Evolutionary conservation across 495 filamentous ascomycete species (phyloP).

Genomic region (Cairneyella variabilis): DNA sequence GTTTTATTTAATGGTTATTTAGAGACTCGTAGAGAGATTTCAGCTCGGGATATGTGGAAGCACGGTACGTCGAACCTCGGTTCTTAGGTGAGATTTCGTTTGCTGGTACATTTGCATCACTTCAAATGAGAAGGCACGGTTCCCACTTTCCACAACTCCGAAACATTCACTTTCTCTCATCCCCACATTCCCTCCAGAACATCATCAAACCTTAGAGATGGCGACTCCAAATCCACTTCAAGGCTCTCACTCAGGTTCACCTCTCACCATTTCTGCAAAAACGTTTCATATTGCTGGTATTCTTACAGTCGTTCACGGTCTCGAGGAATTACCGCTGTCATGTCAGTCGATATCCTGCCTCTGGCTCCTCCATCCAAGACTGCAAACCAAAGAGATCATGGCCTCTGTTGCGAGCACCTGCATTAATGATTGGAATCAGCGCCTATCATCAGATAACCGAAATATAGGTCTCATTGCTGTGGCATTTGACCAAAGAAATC

Average conservation of each 20-base stretch:
- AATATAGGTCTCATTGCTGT: constrained; percentile 65
- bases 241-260: constrained; percentile 4
- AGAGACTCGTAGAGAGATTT: too few species aligned
- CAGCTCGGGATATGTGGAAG: too few species aligned
- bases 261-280: constrained; percentile 51
- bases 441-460: constrained; percentile 21
- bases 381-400: constrained; percentile 69
- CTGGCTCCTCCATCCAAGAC: constrained; percentile 83
- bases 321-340: constrained; percentile 60
- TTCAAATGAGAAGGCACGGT: too few species aligned
- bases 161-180: not conserved
- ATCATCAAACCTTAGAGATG: constrained; percentile 11
- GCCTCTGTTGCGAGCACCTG: constrained; percentile 46
- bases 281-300: constrained; percentile 72
- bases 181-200: not conserved
- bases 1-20: too few species aligned
- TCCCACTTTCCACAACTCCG: too few species aligned
- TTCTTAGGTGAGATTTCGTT: too few species aligned
- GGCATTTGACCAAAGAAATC: constrained; percentile 86
- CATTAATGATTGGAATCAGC: constrained; percentile 57
- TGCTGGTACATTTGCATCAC: too few species aligned
- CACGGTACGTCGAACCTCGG: too few species aligned
- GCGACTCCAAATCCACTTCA: constrained; percentile 21
- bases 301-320: constrained; percentile 70
- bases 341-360: constrained; percentile 58